Conservation (phyloP, 306 rosid genomes). For the Begonia peltatifolia region DNA sequence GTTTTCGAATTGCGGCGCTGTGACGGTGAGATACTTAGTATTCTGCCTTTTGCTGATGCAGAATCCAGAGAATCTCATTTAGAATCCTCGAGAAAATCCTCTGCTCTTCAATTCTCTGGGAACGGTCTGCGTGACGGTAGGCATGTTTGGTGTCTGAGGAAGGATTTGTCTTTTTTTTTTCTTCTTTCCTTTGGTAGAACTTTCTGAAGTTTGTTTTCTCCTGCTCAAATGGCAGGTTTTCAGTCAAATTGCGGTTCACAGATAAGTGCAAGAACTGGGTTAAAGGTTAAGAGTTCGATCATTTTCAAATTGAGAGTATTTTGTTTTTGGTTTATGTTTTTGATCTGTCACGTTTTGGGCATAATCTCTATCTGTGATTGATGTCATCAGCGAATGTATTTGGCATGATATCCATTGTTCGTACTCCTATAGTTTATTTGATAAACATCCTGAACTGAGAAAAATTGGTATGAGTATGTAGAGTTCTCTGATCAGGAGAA, state of each 20-base stretch:
- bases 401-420: too few relatives aligned
- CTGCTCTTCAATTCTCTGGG: slow-evolving; percentile 14
- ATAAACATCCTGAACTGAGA: too few relatives aligned
- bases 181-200: too few relatives aligned
- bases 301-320: neutral
- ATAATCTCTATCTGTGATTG: too few relatives aligned
- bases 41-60: slow-evolving; percentile 1
- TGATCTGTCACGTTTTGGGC: too few relatives aligned
- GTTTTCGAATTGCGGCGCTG: slow-evolving; percentile 10
- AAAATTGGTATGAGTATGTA: too few relatives aligned
- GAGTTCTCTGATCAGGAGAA: too few relatives aligned
- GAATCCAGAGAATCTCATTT: slow-evolving; percentile 9
- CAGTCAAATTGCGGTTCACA: slow-evolving; percentile 19
- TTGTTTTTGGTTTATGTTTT: neutral
- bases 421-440: too few relatives aligned
- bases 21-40: slow-evolving; percentile 14
- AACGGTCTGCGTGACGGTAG: slow-evolving; percentile 30
- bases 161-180: too few relatives aligned
- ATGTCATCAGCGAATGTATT: too few relatives aligned
- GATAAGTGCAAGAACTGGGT: slow-evolving; percentile 24
- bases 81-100: slow-evolving; percentile 52
- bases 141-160: slow-evolving; percentile 5
- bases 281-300: slow-evolving; percentile 43
- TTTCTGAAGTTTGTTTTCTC: neutral
- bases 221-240: slow-evolving; percentile 32